Base-by-base conservation (phyloP, 768 basidiomycete genomes). In the Epithele typhae region DNA sequence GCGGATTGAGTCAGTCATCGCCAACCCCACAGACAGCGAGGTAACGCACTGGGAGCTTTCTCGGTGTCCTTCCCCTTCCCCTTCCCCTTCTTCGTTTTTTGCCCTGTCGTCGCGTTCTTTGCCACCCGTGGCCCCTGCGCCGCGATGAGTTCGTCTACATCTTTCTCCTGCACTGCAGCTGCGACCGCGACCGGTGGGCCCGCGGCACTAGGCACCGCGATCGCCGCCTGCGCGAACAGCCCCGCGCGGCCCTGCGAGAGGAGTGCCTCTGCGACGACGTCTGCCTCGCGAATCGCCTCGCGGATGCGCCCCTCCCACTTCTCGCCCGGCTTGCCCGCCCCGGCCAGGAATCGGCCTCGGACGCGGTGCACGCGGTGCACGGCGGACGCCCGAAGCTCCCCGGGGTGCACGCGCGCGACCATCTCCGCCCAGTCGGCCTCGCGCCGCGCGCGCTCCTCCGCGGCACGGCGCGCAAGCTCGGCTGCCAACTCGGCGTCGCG, bases 341-440 rank as follows among this genome's bases (percentile, higher is more conserved):
- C 76, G 50, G 82, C 78, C 49, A 87, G 46, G 58, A 81, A 90
- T 24, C 74, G 75, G 8, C 58, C 68, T 30, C 74, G 76, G 21
- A 89, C 66, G 9, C 75, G 70, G 19, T 75, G 73, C 7, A 89
- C 63, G 22, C 82, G 76, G 46, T 75, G 59, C 2, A 68, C 69
- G 17, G 72, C 67, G 22, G 77, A 68, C 6, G 74, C 71, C 25
- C 72, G 67, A 43, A 83, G 54, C 6, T 76, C 66, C 1, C 65
- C 74, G 3, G 82, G 76, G 65, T 86, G 77, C 34, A 85, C 64
- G 15, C 66, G 69, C 27, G 56, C 49, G 6, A 92, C 62, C 42
- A 92, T 64, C 3, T 59, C 64, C 2, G 76, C 73, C 88, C 88
- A 92, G 47, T 81, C 82, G 25, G 65, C 67, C 60, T 86, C 82